Percentiles rank a stretch among this genome's conserved stretches.
Conservation (phyloP, 1,284 basidiomycete species). For the Ustilago curta region DNA sequence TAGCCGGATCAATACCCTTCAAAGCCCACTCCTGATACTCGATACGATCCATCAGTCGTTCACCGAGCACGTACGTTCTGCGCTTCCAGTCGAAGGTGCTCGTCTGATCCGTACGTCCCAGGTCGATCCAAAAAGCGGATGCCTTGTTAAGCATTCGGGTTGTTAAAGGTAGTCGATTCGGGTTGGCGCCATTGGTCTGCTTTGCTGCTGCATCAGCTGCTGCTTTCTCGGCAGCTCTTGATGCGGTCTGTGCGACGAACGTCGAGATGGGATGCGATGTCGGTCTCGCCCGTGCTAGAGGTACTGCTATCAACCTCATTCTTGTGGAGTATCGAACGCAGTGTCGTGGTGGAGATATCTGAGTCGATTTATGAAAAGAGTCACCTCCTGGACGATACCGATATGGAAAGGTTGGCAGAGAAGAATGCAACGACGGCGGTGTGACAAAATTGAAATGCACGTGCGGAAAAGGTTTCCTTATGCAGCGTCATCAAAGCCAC, state of each 20-base stretch:
- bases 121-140: slow-evolving; percentile 62
- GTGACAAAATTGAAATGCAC: background rate
- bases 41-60: slow-evolving; percentile 67
- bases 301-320: slow-evolving; percentile 64
- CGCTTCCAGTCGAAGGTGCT: slow-evolving; percentile 64
- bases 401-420: too few relatives aligned
- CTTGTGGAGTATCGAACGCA: background rate
- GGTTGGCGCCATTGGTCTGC: slow-evolving; percentile 17
- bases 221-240: slow-evolving; percentile 43
- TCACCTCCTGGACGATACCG: too few relatives aligned
- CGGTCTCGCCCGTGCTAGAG: slow-evolving; percentile 53
- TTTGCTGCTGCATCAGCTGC: slow-evolving; percentile 32
- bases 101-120: slow-evolving; percentile 58
- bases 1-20: slow-evolving; percentile 63
- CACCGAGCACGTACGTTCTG: slow-evolving; percentile 58
- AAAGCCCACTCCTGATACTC: slow-evolving; percentile 68
- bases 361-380: too few relatives aligned
- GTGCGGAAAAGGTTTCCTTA: background rate
- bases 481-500: slow-evolving; percentile 6
- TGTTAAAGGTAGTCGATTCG: slow-evolving; percentile 34
- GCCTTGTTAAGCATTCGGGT: slow-evolving; percentile 56
- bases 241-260: slow-evolving; percentile 58
- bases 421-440: background rate
- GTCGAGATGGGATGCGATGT: slow-evolving; percentile 57
- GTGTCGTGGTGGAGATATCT: too few relatives aligned